Conservation (phyloP, 306 rosid species). For the Quercus ilex region DNA sequence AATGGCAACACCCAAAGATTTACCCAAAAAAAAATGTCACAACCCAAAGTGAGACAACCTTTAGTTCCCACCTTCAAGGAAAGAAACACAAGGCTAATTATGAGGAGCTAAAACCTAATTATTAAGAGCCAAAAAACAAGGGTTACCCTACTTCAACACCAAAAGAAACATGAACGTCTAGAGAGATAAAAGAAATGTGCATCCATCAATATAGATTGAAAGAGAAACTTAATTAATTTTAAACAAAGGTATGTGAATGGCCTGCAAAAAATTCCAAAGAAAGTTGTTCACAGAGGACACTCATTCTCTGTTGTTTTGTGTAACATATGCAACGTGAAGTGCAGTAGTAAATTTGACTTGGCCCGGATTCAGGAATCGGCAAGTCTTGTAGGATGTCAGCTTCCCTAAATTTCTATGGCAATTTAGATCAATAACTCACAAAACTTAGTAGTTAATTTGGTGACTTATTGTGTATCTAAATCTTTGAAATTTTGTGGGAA, state of each 20-base stretch:
- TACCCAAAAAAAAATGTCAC: constrained; percentile 6
- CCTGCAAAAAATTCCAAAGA: neutral
- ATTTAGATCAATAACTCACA: too few species aligned
- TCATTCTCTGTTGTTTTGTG: neutral
- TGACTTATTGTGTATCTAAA: too few species aligned
- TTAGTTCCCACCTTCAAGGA: neutral
- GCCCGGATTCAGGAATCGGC: too few species aligned
- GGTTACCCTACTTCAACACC: neutral
- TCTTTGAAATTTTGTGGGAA: too few species aligned
- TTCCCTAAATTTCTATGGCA: too few species aligned
- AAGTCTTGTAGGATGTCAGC: too few species aligned
- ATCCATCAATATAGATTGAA: neutral
- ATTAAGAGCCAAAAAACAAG: neutral
- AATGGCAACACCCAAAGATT: too few species aligned
- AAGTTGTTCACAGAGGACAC: neutral
- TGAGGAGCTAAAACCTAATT: neutral
- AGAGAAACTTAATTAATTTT: neutral
- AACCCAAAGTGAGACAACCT: neutral
- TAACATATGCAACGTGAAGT: neutral
- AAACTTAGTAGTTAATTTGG: too few species aligned
- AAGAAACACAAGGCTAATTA: constrained; percentile 7
- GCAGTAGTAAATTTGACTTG: neutral
- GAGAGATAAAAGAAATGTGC: neutral
- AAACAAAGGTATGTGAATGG: neutral
- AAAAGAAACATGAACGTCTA: neutral